Base-by-base conservation (phyloP, 2,329 filamentous ascomycete species). In the Plectosphaerella cucumerina region DNA sequence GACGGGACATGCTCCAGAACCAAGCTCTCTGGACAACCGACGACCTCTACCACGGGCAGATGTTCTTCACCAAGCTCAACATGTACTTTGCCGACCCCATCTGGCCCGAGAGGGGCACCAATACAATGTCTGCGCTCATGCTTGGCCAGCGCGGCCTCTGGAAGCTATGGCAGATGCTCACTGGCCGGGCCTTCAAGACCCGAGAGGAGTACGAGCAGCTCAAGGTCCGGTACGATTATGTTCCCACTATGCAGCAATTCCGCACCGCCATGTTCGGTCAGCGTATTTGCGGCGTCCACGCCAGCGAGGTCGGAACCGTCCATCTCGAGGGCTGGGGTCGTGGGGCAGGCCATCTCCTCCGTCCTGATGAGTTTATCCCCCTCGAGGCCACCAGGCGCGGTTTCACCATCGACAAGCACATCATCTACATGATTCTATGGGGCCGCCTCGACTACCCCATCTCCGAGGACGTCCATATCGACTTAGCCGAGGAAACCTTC, bases 11-110 rank as follows among this genome's bases (percentile, higher is more conserved):
- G 6, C 64, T 90, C 5, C 71, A 71, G 26, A 81, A 81, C 62
- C 48, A 49, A 10, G 57, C 60, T 0, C 71, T 85, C 45, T 87
- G 87, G 76, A 70, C 75, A 10, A 71, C 86, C 51, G 53, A 63
- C 4, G 82, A 89, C 60, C 65, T 94, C 10, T 79, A 81, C 61
- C 74, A 80, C 47, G 74, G 80, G 3, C 80, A 84, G 43, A 66
- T 85, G 53, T 85, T 93, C 70, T 71, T 89, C 56, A 62, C 89
- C 55, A 92, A 93, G 69, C 76, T 94, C 15, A 77, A 82, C 60
- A 82, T 91, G 79, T 74, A 76, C 49, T 84, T 90, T 65, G 81
- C 79, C 51, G 78, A 89, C 56, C 86, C 87, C 1, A 62, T 81
- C 21, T 74, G 75, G 46, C 86, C 87, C 1, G 62, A 81, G 20